Evolutionary conservation across 2,329 filamentous ascomycete genomes (phyloP).

Genomic region (Aspergillus neoniger): DNA sequence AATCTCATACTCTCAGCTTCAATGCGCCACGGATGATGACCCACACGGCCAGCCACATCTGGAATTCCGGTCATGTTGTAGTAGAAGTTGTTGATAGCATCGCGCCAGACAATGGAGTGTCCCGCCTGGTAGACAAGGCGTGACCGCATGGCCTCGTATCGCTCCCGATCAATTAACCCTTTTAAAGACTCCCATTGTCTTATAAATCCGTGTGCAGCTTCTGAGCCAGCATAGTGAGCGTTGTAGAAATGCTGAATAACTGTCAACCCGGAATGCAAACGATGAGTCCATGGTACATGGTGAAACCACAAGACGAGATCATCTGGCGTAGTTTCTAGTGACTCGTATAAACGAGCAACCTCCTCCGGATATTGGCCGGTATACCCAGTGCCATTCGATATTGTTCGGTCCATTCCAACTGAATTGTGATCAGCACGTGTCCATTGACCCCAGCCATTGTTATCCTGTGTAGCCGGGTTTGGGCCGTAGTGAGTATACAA

Average conservation of each 20-base stretch:
- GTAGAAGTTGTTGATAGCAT: slow-evolving; percentile 67
- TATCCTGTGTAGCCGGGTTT: slow-evolving; percentile 66
- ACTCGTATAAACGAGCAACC: slow-evolving; percentile 60
- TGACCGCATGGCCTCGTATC: slow-evolving; percentile 61
- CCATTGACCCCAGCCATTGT: slow-evolving; percentile 72
- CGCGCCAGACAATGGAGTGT: slow-evolving; percentile 70
- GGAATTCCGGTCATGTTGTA: slow-evolving; percentile 61
- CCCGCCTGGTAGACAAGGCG: slow-evolving; percentile 67
- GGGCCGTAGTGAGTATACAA: slow-evolving; percentile 68
- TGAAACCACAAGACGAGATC: slow-evolving; percentile 73
- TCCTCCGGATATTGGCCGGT: slow-evolving; percentile 67
- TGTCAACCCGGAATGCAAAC: slow-evolving; percentile 63
- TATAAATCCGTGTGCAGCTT: slow-evolving; percentile 61
- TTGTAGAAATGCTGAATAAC: slow-evolving; percentile 70
- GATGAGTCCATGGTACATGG: slow-evolving; percentile 68
- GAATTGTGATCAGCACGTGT: slow-evolving; percentile 62
- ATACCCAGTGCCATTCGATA: slow-evolving; percentile 66
- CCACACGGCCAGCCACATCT: slow-evolving; percentile 59
- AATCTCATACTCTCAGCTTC: slow-evolving; percentile 68
- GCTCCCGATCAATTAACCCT: slow-evolving; percentile 60
- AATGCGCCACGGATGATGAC: slow-evolving; percentile 65
- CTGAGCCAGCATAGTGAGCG: slow-evolving; percentile 62
- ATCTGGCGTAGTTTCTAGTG: slow-evolving; percentile 65
- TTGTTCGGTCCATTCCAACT: slow-evolving; percentile 72
- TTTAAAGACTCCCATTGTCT: slow-evolving; percentile 56